Base-by-base conservation (phyloP, 768 basidiomycete genomes). In the Lepiota brunneoincarnata region DNA sequence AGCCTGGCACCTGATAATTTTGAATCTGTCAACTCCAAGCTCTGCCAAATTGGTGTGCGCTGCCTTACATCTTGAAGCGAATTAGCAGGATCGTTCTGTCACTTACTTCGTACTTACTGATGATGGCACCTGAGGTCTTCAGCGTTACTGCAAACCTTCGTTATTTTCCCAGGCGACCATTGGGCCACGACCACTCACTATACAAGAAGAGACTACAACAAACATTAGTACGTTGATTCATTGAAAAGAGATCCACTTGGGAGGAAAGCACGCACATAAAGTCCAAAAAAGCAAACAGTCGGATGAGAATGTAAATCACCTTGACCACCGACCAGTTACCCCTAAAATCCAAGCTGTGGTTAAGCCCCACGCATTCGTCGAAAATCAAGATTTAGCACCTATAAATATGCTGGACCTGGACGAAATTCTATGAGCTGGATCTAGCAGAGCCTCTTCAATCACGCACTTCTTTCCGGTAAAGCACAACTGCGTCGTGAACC, bases 341-440 rank as follows among this genome's bases (percentile, higher is more conserved):
- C n/a, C 51, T 52, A 31, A 12, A 34, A 12, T 7, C n/a, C 18
- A 9, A 31, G 31, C 21, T 24, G 14, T 9, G 23, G 17, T 45
- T 10, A 45, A 34, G 7, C 7, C n/a, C 17, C 23, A 7, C 12
- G 14, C 9, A 9, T 17, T 17, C 37, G 17, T 26, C 6, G 10
- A 17, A 36, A 17, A 17, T 10, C 43, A 20, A 26, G 23, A 28
- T 20, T 12, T 15, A 31, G 6, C 18, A 46, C 52, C 35, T 38
- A 31, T 54, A 54, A 26, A 54, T 40, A 34, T 54, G 43, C 44
- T 54, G 18, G 12, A 45, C 24, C 52, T 54, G 43, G 1, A 24
- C 9, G 23, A 45, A 45, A 9, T n/a, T 9, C 2, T 14, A 3
- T 47, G 45, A 47, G 45, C 45, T 11, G 10, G 4, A 31, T 2